Conservation (phyloP, 306 rosid species). For the Prunus mume region DNA sequence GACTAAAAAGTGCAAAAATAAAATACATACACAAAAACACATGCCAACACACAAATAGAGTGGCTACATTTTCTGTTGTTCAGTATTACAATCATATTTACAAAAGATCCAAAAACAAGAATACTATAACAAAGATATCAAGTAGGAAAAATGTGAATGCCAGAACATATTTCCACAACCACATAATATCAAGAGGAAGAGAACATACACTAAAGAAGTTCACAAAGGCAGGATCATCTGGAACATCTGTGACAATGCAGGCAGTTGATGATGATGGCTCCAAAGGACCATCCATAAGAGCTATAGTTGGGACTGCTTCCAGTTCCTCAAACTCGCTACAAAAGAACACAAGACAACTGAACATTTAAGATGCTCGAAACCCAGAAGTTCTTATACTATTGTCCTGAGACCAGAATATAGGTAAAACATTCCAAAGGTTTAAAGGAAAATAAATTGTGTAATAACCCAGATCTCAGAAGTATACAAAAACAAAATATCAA, state of each 20-base stretch:
- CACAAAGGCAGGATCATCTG: conserved; percentile 55
- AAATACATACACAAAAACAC: not conserved
- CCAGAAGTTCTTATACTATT: not conserved
- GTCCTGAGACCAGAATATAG: not conserved
- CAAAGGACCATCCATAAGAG: conserved; percentile 48
- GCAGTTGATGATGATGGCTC: conserved; percentile 57
- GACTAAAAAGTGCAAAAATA: not conserved
- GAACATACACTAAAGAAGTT: conserved; percentile 32
- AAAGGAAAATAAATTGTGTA: not conserved
- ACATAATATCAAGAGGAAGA: not conserved
- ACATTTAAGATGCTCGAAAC: not conserved
- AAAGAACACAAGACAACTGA: not conserved
- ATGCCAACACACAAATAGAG: not conserved
- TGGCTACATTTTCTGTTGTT: not conserved
- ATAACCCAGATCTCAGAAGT: not conserved
- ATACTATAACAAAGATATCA: not conserved
- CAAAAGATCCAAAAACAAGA: not conserved
- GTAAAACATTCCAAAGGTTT: not conserved
- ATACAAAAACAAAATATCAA: not conserved
- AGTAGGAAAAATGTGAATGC: not conserved
- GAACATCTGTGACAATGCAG: conserved; percentile 39
- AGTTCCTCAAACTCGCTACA: conserved; percentile 76
- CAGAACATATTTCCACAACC: conserved; percentile 14
- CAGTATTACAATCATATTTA: not conserved
- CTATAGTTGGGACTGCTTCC: conserved; percentile 54